Percentiles rank a stretch among this genome's conserved stretches.
These are phyloP conservation scores for Nemophila menziesii DNA, from an alignment of 257 asterid species.

Conservation along the genomic window DNA sequence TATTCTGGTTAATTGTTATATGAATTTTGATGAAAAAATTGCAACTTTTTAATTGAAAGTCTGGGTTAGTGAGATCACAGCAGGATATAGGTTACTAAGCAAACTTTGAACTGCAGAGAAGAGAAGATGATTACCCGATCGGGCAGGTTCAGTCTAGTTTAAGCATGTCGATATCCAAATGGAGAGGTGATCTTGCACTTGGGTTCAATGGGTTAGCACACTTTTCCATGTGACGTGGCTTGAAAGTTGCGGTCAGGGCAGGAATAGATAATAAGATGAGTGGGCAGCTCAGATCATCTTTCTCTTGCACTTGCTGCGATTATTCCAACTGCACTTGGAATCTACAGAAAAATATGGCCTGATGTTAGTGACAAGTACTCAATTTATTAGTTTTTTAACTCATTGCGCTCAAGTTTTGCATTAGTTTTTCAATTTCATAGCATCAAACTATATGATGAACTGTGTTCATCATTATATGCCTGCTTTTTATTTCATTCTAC, in stretches of 20 bases:
- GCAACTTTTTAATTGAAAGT: constrained; percentile 55
- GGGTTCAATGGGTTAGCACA: constrained; percentile 70
- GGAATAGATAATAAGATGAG: constrained; percentile 91
- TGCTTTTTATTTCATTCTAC: background rate
- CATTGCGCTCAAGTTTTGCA: constrained; percentile 12
- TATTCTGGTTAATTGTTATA: no score
- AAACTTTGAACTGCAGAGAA: constrained; percentile 72
- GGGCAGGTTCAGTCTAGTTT: constrained; percentile 85
- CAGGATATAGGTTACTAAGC: constrained; percentile 83
- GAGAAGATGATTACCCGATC: constrained; percentile 71
- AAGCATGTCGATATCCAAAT: constrained; percentile 60
- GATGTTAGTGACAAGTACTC: constrained; percentile 44
- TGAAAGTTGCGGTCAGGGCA: constrained; percentile 82
- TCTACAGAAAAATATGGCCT: constrained; percentile 69
- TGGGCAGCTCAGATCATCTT: constrained; percentile 90
- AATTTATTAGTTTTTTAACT: constrained; percentile 41
- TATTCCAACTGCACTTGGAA: constrained; percentile 52
- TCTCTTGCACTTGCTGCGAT: constrained; percentile 76
- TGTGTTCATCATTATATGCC: background rate
- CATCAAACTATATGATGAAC: background rate
- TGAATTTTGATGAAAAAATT: constrained; percentile 67
- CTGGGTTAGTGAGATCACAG: constrained; percentile 66
- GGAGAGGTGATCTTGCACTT: constrained; percentile 91
- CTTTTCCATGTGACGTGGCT: constrained; percentile 55
- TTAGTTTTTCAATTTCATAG: constrained; percentile 12